These are phyloP conservation scores for Diaporthe nobilis DNA, from an alignment of 2,329 filamentous ascomycete genomes.

Conservation along the genomic window DNA sequence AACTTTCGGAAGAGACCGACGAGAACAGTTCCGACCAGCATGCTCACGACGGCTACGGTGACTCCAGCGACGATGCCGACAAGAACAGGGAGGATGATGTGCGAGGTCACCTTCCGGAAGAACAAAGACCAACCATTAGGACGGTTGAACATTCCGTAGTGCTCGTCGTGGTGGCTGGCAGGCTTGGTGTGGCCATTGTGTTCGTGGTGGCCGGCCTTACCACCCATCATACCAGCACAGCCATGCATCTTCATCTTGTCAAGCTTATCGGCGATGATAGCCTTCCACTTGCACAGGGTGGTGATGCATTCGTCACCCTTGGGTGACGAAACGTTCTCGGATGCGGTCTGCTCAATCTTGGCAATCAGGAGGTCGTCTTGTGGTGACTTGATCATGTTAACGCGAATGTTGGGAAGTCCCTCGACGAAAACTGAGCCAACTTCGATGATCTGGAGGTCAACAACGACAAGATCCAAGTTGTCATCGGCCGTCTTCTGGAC, in stretches of 20 bases:
- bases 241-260: conserved; percentile 54
- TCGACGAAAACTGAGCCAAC: conserved; percentile 70
- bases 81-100: conserved; percentile 77
- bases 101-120: conserved; percentile 69
- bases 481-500: conserved; percentile 65
- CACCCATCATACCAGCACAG: conserved; percentile 56
- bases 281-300: conserved; percentile 69
- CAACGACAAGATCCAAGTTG: conserved; percentile 64
- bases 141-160: conserved; percentile 42
- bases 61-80: conserved; percentile 79
- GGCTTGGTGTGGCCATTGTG: conserved; percentile 26
- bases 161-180: conserved; percentile 37
- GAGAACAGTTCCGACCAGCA: conserved; percentile 74
- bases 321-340: conserved; percentile 43
- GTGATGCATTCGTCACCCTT: conserved; percentile 57
- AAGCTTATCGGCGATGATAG: conserved; percentile 62
- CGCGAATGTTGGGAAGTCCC: conserved; percentile 67
- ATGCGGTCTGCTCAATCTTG: conserved; percentile 57
- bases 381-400: conserved; percentile 74
- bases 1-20: conserved; percentile 71
- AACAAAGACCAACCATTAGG: conserved; percentile 59
- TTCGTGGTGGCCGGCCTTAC: conserved; percentile 38
- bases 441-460: conserved; percentile 72
- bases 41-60: conserved; percentile 71
- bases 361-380: conserved; percentile 69